Evolutionary conservation across 176 grass and related monocot species (phyloP).

Genomic region (Eleusine indica): DNA sequence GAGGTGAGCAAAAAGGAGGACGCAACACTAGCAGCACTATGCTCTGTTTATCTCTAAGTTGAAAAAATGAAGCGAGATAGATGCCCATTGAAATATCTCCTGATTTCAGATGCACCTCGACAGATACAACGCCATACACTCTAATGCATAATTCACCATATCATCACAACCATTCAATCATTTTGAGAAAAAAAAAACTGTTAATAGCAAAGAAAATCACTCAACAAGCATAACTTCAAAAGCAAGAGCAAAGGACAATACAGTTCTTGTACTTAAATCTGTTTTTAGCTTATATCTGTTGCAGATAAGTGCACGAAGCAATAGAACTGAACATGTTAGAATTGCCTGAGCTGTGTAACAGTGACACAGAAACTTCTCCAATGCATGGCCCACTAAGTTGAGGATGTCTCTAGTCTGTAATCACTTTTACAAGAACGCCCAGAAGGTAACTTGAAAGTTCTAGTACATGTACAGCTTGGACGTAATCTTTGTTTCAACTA

Average conservation of each 20-base stretch:
- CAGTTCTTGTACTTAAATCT: neutral
- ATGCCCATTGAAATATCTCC: neutral
- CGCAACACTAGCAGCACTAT: neutral
- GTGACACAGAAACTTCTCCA: neutral
- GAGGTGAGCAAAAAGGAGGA: neutral
- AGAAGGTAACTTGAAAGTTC: neutral
- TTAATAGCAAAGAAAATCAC: neutral
- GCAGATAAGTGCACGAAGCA: neutral
- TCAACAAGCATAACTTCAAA: neutral
- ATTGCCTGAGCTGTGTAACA: neutral
- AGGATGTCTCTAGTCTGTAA: neutral
- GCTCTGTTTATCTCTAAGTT: neutral
- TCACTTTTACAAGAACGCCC: constrained; percentile 17
- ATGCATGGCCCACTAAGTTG: neutral
- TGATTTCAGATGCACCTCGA: neutral
- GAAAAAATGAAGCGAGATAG: neutral
- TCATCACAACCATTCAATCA: neutral
- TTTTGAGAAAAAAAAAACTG: too few relatives aligned
- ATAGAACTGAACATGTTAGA: neutral
- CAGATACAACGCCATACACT: neutral
- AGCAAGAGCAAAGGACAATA: neutral
- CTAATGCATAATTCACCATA: neutral
- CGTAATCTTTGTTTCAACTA: neutral
- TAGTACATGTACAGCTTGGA: neutral
- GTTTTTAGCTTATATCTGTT: neutral